Base-by-base conservation (phyloP, 2,329 filamentous ascomycete genomes). In the Colletotrichum higginsianum region DNA sequence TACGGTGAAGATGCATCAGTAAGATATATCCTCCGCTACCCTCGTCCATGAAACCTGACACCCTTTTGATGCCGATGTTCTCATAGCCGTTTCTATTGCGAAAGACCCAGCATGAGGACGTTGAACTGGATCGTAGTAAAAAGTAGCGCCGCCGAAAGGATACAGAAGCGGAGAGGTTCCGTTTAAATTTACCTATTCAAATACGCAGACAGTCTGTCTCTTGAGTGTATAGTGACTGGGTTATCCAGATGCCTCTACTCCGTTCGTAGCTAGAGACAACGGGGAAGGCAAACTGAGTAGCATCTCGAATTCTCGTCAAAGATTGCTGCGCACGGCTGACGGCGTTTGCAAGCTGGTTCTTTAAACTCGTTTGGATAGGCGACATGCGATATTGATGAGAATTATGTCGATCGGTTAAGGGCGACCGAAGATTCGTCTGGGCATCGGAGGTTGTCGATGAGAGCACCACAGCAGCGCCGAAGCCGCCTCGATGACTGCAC, bases 1-100 rank as follows among this genome's bases (percentile, higher is more conserved):
- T n/a, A 12, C 3, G 38, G 30, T 12, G n/a, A 16, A n/a, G 1
- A 18, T 8, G 2, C 47, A 26, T 18, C 16, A 12, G 26, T 2
- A 11, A n/a, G 3, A 18, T 11, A 35, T 15, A n/a, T 8, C 4
- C 18, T 2, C 4, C 3, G 0, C 0, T 18, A 4, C 9, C 23
- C 16, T 52, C 15, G 13, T 12, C 50, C 7, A 2, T 13, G n/a
- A 3, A 13, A 8, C 35, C 35, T 2, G 12, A 12, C 5, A n/a
- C 16, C 4, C n/a, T 35, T n/a, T 12, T 35, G 9, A 35, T 21
- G 30, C 13, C 3, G 4, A 13, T 6, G 5, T 38, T 38, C 9
- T n/a, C 2, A 18, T 35, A 38, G 52, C 18, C 18, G 30, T 6
- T 38, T 55, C 11, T 5, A 38, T 11, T 16, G 18, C 52, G 0